A percentile compares a stretch with the other conserved stretches of the same genome.
These are phyloP conservation scores for Trichoderma koningii DNA, from an alignment of 2,329 filamentous ascomycete genomes.

Conservation along the genomic window DNA sequence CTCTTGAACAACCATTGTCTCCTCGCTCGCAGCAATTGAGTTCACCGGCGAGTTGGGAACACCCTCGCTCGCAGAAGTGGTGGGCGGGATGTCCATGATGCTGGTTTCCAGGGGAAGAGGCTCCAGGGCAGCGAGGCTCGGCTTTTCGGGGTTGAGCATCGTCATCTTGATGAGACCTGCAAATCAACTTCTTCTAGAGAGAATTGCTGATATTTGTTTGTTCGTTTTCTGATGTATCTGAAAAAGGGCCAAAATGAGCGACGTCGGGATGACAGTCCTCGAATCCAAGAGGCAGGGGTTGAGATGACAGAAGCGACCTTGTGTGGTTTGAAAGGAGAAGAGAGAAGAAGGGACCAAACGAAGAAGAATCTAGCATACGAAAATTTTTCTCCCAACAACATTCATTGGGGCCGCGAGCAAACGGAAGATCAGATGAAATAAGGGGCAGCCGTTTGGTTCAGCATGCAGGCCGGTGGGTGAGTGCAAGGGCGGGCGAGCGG, in stretches of 20 bases:
- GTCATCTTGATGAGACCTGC: not conserved
- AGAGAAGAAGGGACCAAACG: not conserved
- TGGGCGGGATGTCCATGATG: constrained; percentile 15
- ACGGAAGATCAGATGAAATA: not conserved
- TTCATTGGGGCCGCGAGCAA: constrained; percentile 7
- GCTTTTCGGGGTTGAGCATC: not conserved
- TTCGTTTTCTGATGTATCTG: not conserved
- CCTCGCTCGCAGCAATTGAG: not conserved
- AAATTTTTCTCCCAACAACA: not conserved
- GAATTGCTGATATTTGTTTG: not conserved
- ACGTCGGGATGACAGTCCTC: constrained; percentile 1
- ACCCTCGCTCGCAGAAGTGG: not conserved
- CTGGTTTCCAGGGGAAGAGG: not conserved
- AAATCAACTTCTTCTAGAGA: not conserved
- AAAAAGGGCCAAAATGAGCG: constrained; percentile 6
- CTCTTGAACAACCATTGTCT: not conserved
- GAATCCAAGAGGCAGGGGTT: not conserved
- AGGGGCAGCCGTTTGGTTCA: not conserved
- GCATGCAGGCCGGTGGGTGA: constrained; percentile 9
- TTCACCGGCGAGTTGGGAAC: constrained; percentile 6
- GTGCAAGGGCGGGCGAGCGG: constrained; percentile 11
- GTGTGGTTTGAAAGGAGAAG: not conserved
- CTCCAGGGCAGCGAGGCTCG: not conserved
- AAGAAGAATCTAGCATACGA: not conserved
- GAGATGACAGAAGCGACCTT: constrained; percentile 10